Evolutionary conservation across 495 filamentous ascomycete genomes (phyloP), one percentile per base, ranked within the genome.

Genomic region (Astrothelium subdiscretum): DNA sequence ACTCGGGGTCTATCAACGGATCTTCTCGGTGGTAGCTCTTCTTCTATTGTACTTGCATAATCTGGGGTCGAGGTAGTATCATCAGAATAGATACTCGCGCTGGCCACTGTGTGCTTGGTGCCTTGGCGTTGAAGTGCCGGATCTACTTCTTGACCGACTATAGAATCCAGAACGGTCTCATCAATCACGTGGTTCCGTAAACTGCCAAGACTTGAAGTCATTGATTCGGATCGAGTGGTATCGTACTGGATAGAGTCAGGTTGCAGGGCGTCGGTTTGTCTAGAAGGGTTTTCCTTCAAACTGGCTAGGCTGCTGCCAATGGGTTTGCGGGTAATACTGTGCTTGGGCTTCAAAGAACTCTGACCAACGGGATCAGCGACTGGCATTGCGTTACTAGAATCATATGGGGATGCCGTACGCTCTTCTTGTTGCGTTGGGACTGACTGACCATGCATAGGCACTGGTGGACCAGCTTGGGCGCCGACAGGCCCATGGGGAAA

Each of bases 1-100:
- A 88, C 86, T 61, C 92, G 82, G 18, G 90, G 90, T 42, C 79
- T 82, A 27, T 91, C 86, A 38, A 69, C 61, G 1, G 66, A 64
- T 38, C 66, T 60, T 32, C 32, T 62, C 27, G 68, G 65, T 32
- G 48, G 48, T 29, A 26, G 48, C 29, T 70, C 66, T 60, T 68
- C 68, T 40, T 63, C 68, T 38, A 69, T 66, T 24, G 73, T 74
- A 66, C 75, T 79, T 43, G 76, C 76, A 67, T 80, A 80, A 68
- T 80, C 77, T 13, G 72, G 69, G 11, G 67, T 71, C 11, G 72
- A 69, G 43, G 70, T 67, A 29, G 72, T 72, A 29, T 71, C 67
- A 44, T 75, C 48, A 4, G 48, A 54, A 29, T 54, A 54, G 20
- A 54, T 54, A 54, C 48, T 54, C 5, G 20, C 48, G 20, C 48